Evolutionary conservation across 192 early-diverging fungal genomes (phyloP), one percentile per base, ranked within the genome.

Genomic region (Entomortierella parvispora): DNA sequence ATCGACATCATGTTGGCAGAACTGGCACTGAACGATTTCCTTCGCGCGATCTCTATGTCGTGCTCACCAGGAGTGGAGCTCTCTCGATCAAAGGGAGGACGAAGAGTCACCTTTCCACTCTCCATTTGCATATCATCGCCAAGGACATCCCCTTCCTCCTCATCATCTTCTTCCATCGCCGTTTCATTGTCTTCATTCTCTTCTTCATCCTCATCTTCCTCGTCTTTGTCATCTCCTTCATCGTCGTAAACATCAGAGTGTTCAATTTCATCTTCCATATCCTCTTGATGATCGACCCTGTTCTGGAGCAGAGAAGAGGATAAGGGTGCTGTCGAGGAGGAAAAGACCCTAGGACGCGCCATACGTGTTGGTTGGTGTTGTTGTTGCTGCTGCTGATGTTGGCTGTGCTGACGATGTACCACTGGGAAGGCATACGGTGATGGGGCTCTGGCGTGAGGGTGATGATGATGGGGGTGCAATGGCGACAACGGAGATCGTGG

Each of bases 1-100:
- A 76, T 76, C 20, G 72, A 76, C 72, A 76, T 76, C 25, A 76
- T 37, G 4, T 66, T 45, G 2, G 59, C 65, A 5, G 46, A 17
- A 15, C 57, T 31, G 15, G 28, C 54, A 56, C 31, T 56, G 32
- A 25, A 32, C 29, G 18, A 32, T 17, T 34, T 25, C 3, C 54
- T 28, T 31, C 6, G 31, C 31, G 9, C 29, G 31, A 8, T 33
- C 29, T 33, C 31, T 17, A 0, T 56, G 18, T 29, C 71, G 48
- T 47, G 50, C 44, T 43, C 57, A 44, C 31, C 50, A 25, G 28
- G 12, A 12, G 5, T 12, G 5, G 5, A 12, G 5, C 12, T 12
- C 7, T 40, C 37, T 40, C 37, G 37, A 9, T 12, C 7, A 40
- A 9, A 12, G 12, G 5, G 37, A 9, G 5, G 37, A 40, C 12